Evolutionary conservation across 2,329 filamentous ascomycete genomes (phyloP), one percentile per base, ranked within the genome.

Genomic region (Pestalotiopsis sp.): DNA sequence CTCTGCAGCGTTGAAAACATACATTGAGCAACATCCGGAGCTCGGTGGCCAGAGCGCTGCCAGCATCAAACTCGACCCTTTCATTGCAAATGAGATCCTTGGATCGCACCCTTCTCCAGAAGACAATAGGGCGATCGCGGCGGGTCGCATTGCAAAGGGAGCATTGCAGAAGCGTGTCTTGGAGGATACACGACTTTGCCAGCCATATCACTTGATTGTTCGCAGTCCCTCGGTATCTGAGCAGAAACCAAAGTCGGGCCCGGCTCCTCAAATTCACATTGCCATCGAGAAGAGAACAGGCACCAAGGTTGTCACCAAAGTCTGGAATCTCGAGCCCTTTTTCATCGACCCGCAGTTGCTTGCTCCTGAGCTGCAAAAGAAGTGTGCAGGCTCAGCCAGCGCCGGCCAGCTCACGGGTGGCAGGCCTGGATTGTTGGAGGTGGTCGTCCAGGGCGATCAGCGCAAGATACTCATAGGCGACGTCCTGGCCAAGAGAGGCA

Each of bases 391-490:
- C n/a, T 88, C 86, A 67, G 90, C 89, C 13, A 90, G 87, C 68
- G 87, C 91, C 1, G 84, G 87, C 40, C 86, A 88, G 71, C 79
- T 89, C 39, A 83, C 84, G 59, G 89, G 89, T 3, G 85, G 82
- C 20, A 87, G 89, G 71, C 88, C 88, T 0, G 66, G 66, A 4
- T 80, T 90, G 2, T 86, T 91, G 85, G 90, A 92, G 75, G 85
- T 92, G 22, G 82, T 91, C 79, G 84, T 92, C 3, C 90, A 92
- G 73, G 90, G 90, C 1, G 88, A 89, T 68, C 89, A 92, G 79
- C 85, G 84, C 67, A 85, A 87, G 69, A 86, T 85, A 17, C 20
- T 68, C 22, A 81, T 92, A 20, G 80, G 89, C 60, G 87, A 85
- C 72, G 87, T 88, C 35, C 76, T 92, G 71, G 84, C 84, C 68